Evolutionary conservation across 257 asterid species (phyloP).

Genomic region (Parsonsia alboflavescens): DNA sequence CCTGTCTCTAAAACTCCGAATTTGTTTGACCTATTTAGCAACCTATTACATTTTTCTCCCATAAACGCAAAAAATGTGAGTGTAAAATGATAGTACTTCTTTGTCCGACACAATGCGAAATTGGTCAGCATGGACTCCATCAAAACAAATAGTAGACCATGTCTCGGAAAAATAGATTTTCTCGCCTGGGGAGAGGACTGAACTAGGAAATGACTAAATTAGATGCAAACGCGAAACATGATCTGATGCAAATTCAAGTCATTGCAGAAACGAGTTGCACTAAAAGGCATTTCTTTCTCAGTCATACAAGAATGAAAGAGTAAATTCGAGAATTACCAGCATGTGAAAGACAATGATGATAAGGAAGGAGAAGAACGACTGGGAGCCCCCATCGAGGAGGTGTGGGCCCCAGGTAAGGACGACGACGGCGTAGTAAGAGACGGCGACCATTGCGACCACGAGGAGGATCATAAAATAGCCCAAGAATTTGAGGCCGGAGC

Average conservation of each 20-base stretch:
- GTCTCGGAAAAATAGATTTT: not conserved
- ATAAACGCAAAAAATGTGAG: not conserved
- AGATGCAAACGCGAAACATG: not conserved
- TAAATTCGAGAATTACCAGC: constrained; percentile 38
- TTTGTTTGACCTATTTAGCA: not conserved
- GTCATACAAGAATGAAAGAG: not conserved
- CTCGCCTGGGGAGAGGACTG: not conserved
- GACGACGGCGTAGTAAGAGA: constrained; percentile 70
- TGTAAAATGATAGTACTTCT: not conserved
- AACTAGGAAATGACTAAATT: not conserved
- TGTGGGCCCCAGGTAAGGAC: constrained; percentile 62
- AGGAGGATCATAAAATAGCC: constrained; percentile 72
- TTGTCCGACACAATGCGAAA: not conserved
- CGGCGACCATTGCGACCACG: constrained; percentile 44
- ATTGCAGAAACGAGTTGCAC: not conserved
- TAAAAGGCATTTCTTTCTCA: not conserved
- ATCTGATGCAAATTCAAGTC: not conserved
- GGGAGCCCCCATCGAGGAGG: constrained; percentile 49
- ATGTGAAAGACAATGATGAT: constrained; percentile 56
- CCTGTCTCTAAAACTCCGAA: not conserved
- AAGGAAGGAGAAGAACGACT: constrained; percentile 35
- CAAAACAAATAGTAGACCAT: not conserved
- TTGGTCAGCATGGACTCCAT: not conserved
- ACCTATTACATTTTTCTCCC: not conserved
- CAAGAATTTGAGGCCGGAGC: constrained; percentile 66